These are phyloP conservation scores for Botrytis paeoniae DNA, from an alignment of 2,329 filamentous ascomycete species.

Conservation along the genomic window DNA sequence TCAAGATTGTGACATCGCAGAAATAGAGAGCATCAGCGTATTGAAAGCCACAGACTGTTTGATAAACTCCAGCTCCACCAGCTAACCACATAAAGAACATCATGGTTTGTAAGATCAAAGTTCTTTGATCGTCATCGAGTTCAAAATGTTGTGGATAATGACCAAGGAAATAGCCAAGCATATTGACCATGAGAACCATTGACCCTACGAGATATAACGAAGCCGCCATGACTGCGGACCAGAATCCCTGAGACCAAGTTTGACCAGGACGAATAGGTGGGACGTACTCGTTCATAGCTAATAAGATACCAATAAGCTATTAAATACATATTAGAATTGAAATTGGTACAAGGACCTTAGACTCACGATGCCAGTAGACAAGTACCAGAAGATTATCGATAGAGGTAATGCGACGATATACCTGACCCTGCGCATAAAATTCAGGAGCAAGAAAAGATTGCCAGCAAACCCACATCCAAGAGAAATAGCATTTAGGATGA, in stretches of 20 bases:
- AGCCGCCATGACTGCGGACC: conserved; percentile 65
- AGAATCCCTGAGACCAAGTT: conserved; percentile 65
- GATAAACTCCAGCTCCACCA: conserved; percentile 61
- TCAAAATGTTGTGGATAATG: conserved; percentile 67
- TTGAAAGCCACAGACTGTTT: conserved; percentile 53
- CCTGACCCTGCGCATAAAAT: conserved; percentile 63
- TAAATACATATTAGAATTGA: conserved; percentile 12
- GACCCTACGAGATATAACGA: conserved; percentile 60
- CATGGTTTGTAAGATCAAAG: conserved; percentile 68
- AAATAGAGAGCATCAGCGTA: conserved; percentile 61
- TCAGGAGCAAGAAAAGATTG: conserved; percentile 65
- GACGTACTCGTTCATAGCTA: conserved; percentile 54
- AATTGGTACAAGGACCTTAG: conserved; percentile 40
- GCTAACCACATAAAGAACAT: conserved; percentile 68
- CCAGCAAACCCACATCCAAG: conserved; percentile 62
- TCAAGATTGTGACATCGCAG: conserved; percentile 59
- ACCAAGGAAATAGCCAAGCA: conserved; percentile 65
- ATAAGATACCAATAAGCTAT: conserved; percentile 56
- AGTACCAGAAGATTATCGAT: conserved; percentile 65
- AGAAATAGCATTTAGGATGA: conserved; percentile 61
- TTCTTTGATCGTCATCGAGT: conserved; percentile 64
- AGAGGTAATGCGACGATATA: conserved; percentile 66
- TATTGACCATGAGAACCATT: conserved; percentile 64
- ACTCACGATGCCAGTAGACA: conserved; percentile 57
- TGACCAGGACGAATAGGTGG: conserved; percentile 45